These are phyloP conservation scores for Colletotrichum gigasporum DNA, from an alignment of 2,329 filamentous ascomycete genomes.

Conservation along the genomic window DNA sequence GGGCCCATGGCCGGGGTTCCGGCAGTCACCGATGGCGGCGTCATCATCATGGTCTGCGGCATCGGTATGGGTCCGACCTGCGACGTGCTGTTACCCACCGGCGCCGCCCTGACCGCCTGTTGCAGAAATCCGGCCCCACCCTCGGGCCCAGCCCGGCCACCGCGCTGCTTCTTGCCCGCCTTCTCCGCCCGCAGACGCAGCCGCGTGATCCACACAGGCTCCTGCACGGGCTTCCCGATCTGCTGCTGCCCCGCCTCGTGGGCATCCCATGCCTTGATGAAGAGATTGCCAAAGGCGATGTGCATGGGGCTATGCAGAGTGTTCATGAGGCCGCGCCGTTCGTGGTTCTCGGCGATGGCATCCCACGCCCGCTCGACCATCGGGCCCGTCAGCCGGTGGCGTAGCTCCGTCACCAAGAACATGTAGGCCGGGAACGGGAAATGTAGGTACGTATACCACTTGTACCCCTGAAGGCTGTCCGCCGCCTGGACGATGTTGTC, in stretches of 20 bases:
- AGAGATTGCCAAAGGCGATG: constrained; percentile 63
- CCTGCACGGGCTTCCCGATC: constrained; percentile 51
- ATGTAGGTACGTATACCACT: constrained; percentile 68
- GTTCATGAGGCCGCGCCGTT: constrained; percentile 58
- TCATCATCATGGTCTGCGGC: constrained; percentile 43
- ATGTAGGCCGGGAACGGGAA: constrained; percentile 71
- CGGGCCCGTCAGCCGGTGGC: constrained; percentile 60
- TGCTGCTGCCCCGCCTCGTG: constrained; percentile 58
- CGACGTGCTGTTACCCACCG: constrained; percentile 33
- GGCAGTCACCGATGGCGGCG: constrained; percentile 38
- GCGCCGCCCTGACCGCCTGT: constrained; percentile 39
- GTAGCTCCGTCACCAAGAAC: constrained; percentile 66
- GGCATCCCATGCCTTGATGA: constrained; percentile 71
- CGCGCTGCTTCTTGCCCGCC: constrained; percentile 36
- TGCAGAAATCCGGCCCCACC: neutral
- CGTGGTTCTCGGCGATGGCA: constrained; percentile 64
- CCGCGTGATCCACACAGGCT: constrained; percentile 57
- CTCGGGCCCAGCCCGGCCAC: constrained; percentile 6
- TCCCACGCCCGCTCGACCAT: constrained; percentile 68
- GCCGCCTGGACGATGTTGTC: constrained; percentile 65
- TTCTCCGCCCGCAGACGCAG: constrained; percentile 56
- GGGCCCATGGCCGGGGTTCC: constrained; percentile 29
- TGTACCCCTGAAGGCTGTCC: constrained; percentile 60
- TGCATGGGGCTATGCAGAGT: constrained; percentile 66
- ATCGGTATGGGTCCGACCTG: constrained; percentile 35